Evolutionary conservation across 176 grass and related monocot species (phyloP).

Genomic region (Aegilops umbellulata): DNA sequence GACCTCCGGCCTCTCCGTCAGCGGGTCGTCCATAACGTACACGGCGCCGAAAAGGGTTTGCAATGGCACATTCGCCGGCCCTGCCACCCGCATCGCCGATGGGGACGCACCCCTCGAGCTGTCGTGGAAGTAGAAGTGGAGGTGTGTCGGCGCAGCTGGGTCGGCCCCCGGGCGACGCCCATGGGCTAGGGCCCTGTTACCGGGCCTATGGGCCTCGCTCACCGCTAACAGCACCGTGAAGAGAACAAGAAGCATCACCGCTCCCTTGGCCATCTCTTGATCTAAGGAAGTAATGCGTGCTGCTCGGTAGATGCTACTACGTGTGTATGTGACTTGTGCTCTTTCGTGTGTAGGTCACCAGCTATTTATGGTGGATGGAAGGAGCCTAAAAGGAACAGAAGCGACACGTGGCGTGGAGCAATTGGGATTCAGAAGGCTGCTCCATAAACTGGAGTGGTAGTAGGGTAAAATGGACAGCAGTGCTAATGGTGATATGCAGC

Average conservation of each 20-base stretch:
- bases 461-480: neutral
- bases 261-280: neutral
- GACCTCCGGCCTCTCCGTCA: constrained; percentile 40
- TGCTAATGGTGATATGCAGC: neutral
- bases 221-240: neutral
- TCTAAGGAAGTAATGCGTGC: neutral
- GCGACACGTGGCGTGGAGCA: neutral
- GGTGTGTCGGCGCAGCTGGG: constrained; percentile 1
- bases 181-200: neutral
- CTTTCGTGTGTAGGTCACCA: neutral
- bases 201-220: neutral
- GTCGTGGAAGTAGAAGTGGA: constrained; percentile 93
- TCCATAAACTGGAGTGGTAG: neutral
- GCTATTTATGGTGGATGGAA: neutral
- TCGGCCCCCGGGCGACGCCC: neutral
- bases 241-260: neutral
- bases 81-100: constrained; percentile 31
- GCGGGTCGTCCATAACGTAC: constrained; percentile 50
- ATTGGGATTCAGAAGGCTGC: neutral
- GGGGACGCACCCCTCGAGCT: constrained; percentile 42
- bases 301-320: neutral
- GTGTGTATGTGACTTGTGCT: neutral
- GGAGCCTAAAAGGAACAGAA: neutral
- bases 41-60: constrained; percentile 35
- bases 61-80: neutral